Evolutionary conservation across 805 yeast species (phyloP).

Genomic region (Lipomyces spencermartinsiae): DNA sequence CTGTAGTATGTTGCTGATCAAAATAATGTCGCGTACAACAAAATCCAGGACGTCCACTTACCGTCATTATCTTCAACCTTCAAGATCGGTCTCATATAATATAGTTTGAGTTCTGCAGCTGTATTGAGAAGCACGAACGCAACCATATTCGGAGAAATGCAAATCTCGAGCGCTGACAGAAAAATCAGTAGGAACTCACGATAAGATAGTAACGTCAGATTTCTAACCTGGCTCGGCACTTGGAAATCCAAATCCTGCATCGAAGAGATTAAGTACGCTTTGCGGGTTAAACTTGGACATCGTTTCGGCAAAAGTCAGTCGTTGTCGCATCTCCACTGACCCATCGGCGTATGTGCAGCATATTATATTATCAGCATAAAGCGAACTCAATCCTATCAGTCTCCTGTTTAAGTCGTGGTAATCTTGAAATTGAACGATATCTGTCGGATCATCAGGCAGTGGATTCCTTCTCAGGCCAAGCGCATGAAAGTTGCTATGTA

Average conservation of each 20-base stretch:
- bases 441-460: constrained; percentile 26
- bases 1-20: constrained; percentile 18
- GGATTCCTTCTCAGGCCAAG: constrained; percentile 29
- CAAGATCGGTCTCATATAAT: constrained; percentile 29
- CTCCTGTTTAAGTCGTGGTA: constrained; percentile 12
- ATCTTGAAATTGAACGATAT: constrained; percentile 22
- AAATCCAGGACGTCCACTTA: background rate
- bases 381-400: constrained; percentile 17
- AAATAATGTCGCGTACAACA: background rate
- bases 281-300: constrained; percentile 21
- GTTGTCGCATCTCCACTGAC: constrained; percentile 31
- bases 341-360: constrained; percentile 31
- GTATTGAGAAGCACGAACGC: constrained; percentile 40
- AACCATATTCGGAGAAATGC: constrained; percentile 46
- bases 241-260: constrained; percentile 40
- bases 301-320: constrained; percentile 16
- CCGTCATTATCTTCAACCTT: constrained; percentile 21
- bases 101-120: constrained; percentile 34
- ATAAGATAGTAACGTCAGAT: background rate
- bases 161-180: constrained; percentile 34
- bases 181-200: background rate
- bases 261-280: constrained; percentile 37
- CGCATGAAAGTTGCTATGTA: constrained; percentile 35
- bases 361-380: constrained; percentile 22
- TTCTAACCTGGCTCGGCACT: constrained; percentile 17